A percentile compares a stretch with the other conserved stretches of the same genome.
Conservation (phyloP, 1,284 basidiomycete genomes). For the Hemileia vastatrix region DNA sequence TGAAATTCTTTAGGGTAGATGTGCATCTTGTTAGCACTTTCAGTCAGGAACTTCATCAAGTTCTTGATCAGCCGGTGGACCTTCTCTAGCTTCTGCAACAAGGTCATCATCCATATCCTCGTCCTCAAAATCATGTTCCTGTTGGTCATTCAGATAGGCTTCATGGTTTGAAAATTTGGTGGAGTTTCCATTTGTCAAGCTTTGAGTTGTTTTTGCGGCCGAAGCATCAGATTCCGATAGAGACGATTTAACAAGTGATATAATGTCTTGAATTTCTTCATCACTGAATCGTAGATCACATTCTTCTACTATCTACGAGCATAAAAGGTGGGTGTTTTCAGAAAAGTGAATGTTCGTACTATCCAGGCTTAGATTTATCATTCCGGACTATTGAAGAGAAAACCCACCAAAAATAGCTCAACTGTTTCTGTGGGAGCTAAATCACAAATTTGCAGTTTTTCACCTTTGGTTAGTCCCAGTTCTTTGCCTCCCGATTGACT, state of each 20-base stretch:
- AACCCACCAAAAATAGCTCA: constrained; percentile 14
- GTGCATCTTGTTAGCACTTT: neutral
- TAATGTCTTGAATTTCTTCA: constrained; percentile 16
- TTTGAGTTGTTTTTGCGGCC: neutral
- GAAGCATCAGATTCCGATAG: neutral
- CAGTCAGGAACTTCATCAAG: constrained; percentile 19
- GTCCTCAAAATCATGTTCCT: neutral
- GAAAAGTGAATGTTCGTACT: neutral
- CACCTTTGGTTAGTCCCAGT: constrained; percentile 18
- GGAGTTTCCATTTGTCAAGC: neutral
- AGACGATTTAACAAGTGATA: constrained; percentile 3
- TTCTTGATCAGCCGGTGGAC: constrained; percentile 17
- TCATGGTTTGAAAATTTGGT: too few species aligned
- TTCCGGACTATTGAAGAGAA: neutral
- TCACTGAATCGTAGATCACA: constrained; percentile 20
- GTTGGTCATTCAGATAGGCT: neutral
- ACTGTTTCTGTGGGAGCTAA: constrained; percentile 17
- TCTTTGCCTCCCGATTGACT: constrained; percentile 10
- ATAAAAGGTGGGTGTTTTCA: neutral
- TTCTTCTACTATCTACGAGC: constrained; percentile 19
- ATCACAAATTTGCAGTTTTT: constrained; percentile 22
- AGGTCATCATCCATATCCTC: constrained; percentile 1
- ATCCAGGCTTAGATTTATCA: neutral
- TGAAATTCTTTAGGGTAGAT: too few species aligned
- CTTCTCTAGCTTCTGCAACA: constrained; percentile 16